These are phyloP conservation scores for Phalaenopsis hybrid DNA, from an alignment of 116 monocot genomes.

Conservation along the genomic window DNA sequence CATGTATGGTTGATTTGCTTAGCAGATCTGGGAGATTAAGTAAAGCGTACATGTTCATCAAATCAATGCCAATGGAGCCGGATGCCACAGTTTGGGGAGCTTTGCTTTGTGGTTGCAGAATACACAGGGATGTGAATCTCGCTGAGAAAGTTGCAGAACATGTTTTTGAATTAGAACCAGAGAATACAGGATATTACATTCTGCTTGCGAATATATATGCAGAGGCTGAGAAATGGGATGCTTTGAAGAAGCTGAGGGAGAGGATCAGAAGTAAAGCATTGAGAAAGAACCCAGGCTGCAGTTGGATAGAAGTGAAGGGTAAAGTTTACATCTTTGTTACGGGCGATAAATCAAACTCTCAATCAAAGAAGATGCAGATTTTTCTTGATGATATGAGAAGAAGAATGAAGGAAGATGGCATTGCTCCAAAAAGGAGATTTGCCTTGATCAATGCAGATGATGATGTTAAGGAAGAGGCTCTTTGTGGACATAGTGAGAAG, in stretches of 20 bases:
- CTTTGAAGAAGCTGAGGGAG: constrained; percentile 41
- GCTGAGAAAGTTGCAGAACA: constrained; percentile 62
- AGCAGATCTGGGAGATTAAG: constrained; percentile 44
- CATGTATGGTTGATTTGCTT: constrained; percentile 68
- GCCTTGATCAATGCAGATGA: constrained; percentile 26
- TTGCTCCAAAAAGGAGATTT: constrained; percentile 19
- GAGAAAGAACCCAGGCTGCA: constrained; percentile 42
- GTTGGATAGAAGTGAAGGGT: constrained; percentile 55
- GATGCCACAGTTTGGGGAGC: constrained; percentile 57
- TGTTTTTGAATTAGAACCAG: constrained; percentile 56
- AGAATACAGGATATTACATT: constrained; percentile 48
- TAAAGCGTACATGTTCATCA: constrained; percentile 54
- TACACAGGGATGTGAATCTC: constrained; percentile 55
- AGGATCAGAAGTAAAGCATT: constrained; percentile 26
- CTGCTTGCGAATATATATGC: constrained; percentile 60
- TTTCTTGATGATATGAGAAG: constrained; percentile 25
- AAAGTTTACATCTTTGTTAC: constrained; percentile 49
- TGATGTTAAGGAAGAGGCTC: constrained; percentile 19
- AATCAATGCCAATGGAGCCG: constrained; percentile 57
- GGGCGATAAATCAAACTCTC: constrained; percentile 29
- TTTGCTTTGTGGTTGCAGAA: constrained; percentile 66
- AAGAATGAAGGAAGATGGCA: constrained; percentile 38
- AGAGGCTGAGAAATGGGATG: constrained; percentile 51
- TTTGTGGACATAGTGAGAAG: constrained; percentile 53
- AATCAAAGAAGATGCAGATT: constrained; percentile 27